These are phyloP conservation scores for Torulaspora delbrueckii DNA, from an alignment of 805 yeast genomes.

Conservation along the genomic window DNA sequence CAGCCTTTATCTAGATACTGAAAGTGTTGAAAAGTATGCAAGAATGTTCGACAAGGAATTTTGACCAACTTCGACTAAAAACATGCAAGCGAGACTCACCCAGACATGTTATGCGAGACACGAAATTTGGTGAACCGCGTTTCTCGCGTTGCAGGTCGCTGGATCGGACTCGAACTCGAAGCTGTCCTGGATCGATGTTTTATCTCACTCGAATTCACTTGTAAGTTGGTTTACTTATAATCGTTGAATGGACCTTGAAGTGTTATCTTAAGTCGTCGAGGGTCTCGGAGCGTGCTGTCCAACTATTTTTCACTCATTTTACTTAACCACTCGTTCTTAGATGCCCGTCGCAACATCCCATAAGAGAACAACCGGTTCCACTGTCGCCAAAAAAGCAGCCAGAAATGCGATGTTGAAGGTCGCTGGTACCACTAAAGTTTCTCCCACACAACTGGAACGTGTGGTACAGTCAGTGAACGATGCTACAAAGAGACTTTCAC, in stretches of 20 bases:
- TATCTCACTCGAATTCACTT: background rate
- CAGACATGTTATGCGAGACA: constrained; percentile 12
- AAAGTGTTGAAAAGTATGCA: background rate
- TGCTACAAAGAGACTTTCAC: constrained; percentile 34
- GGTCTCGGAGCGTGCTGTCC: constrained; percentile 5
- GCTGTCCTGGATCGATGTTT: background rate
- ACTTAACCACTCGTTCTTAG: constrained; percentile 2
- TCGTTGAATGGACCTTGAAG: background rate
- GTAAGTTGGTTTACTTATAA: background rate
- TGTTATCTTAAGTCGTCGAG: background rate
- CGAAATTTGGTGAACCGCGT: constrained; percentile 3
- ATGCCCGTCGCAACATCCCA: constrained; percentile 8
- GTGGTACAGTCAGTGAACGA: constrained; percentile 35
- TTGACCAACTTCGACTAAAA: background rate
- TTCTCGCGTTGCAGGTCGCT: constrained; percentile 3
- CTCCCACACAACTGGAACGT: constrained; percentile 25
- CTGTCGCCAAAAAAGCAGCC: constrained; percentile 29
- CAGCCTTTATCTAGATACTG: background rate
- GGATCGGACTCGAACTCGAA: constrained; percentile 1
- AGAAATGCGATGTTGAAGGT: constrained; percentile 25
- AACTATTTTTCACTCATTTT: constrained; percentile 24
- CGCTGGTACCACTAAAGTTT: constrained; percentile 11
- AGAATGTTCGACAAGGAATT: background rate
- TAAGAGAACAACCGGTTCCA: constrained; percentile 11
- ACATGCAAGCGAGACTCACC: constrained; percentile 7